A percentile compares a stretch with the other conserved stretches of the same genome.
Conservation (phyloP, 129 eudicot genomes). For the Escallonia rubra region DNA sequence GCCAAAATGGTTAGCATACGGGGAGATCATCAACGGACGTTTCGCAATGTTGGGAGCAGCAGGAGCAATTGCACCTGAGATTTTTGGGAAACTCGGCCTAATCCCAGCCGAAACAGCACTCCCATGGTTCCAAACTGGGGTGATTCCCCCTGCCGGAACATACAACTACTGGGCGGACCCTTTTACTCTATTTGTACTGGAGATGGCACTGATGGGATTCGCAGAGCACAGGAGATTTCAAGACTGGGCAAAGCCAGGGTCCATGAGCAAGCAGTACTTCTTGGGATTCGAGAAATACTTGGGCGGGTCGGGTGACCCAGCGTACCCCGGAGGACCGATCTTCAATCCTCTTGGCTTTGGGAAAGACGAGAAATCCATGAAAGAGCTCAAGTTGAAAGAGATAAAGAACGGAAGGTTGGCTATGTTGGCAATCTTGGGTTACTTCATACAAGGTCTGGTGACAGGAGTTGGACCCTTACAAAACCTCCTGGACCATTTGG, state of each 20-base stretch:
- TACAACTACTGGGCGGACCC: slow-evolving; percentile 96
- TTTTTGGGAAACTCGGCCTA: slow-evolving; percentile 84
- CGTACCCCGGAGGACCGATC: slow-evolving; percentile 99
- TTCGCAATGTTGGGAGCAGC: slow-evolving; percentile 87
- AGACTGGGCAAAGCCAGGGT: slow-evolving; percentile 96
- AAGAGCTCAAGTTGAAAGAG: slow-evolving; percentile 88
- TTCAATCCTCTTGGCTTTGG: slow-evolving; percentile 94
- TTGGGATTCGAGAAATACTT: slow-evolving; percentile 84
- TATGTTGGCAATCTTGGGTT: slow-evolving; percentile 93
- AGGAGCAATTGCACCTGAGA: slow-evolving; percentile 91
- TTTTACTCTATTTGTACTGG: slow-evolving; percentile 78
- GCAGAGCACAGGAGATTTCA: slow-evolving; percentile 93
- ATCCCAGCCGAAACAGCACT: slow-evolving; percentile 96
- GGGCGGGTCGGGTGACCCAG: slow-evolving; percentile 87
- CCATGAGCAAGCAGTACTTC: slow-evolving; percentile 95
- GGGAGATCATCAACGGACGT: slow-evolving; percentile 84
- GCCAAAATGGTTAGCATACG: slow-evolving; percentile 94
- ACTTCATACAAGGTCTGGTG: slow-evolving; percentile 78
- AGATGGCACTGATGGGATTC: slow-evolving; percentile 94
- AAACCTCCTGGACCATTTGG: slow-evolving; percentile 95
- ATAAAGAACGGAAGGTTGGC: slow-evolving; percentile 97
- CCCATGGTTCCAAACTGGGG: slow-evolving; percentile 98
- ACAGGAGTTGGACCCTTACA: slow-evolving; percentile 97
- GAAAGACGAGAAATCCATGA: slow-evolving; percentile 90
- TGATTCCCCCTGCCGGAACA: slow-evolving; percentile 95